phyloP scores from a whole-genome alignment of 2,329 filamentous ascomycete species.

The Epichloe coenophiala region DNA sequence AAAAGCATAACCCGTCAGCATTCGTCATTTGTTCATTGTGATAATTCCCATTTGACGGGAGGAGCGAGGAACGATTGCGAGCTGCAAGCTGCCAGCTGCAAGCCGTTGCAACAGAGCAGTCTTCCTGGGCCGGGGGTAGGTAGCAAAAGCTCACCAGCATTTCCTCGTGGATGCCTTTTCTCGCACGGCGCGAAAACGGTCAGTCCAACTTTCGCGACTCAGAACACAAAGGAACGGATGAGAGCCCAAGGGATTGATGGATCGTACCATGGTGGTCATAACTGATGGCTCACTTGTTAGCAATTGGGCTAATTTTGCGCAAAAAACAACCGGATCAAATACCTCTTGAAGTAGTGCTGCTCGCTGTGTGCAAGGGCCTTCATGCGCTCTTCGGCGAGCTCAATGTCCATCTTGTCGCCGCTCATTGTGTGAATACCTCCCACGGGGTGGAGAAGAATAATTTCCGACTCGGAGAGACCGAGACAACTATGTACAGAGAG shows the following conservation, averaged over 20 bases:
- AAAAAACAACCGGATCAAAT: slow-evolving; percentile 8
- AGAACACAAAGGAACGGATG: slow-evolving; percentile 3
- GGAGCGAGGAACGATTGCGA: not conserved
- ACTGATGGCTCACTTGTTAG: slow-evolving; percentile 31
- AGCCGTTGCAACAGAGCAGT: slow-evolving; percentile 4
- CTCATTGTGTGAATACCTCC: slow-evolving; percentile 23
- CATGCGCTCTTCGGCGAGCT: slow-evolving; percentile 48
- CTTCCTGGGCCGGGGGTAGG: slow-evolving; percentile 3
- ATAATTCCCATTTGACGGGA: not conserved
- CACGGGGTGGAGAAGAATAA: not conserved
- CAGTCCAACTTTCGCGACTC: not conserved
- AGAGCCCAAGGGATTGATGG: not conserved
- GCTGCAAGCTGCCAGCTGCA: too few species aligned
- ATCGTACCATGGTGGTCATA: slow-evolving; percentile 90
- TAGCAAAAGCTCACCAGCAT: slow-evolving; percentile 64
- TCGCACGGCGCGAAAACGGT: not conserved
- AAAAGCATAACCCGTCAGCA: not conserved
- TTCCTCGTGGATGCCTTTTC: slow-evolving; percentile 69
- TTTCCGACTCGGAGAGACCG: not conserved
- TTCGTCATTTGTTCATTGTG: not conserved
- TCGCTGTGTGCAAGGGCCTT: slow-evolving; percentile 80
- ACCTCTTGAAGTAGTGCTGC: slow-evolving; percentile 99
- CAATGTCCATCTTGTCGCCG: slow-evolving; percentile 43
- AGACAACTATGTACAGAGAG: not conserved
- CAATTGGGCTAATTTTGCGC: not conserved